These are phyloP conservation scores for Trichomonas vaginalis DNA, from an alignment of 208 protist genomes.

Conservation along the genomic window DNA sequence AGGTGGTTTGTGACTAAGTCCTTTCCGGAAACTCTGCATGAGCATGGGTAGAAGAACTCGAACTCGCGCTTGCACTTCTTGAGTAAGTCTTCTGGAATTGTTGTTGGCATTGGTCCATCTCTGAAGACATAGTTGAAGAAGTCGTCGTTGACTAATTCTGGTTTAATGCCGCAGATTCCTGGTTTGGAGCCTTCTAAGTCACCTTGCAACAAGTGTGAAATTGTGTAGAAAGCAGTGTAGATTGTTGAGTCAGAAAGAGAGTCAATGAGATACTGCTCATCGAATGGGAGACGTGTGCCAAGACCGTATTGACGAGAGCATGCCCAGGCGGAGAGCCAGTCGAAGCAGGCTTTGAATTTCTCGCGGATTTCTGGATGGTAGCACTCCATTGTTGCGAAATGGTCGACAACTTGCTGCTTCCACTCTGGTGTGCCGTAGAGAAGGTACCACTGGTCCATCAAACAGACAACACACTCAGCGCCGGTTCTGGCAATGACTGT, in stretches of 20 bases:
- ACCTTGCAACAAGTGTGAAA: slow-evolving; percentile 59
- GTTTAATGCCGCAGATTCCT: neutral
- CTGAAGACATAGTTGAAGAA: slow-evolving; percentile 13
- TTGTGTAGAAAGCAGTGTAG: slow-evolving; percentile 99
- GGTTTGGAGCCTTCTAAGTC: neutral
- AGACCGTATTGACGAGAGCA: slow-evolving; percentile 97
- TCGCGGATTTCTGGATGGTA: slow-evolving; percentile 68
- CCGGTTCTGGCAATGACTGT: slow-evolving; percentile 87
- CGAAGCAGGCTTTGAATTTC: slow-evolving; percentile 70
- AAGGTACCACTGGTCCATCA: slow-evolving; percentile 89
- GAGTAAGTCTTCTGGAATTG: neutral
- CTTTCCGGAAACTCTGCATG: slow-evolving; percentile 93
- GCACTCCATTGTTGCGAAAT: slow-evolving; percentile 66
- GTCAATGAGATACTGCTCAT: slow-evolving; percentile 87
- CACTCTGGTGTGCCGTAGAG: slow-evolving; percentile 91
- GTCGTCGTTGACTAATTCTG: neutral
- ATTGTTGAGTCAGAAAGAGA: slow-evolving; percentile 99
- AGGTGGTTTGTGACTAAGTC: slow-evolving; percentile 99
- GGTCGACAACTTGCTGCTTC: slow-evolving; percentile 57
- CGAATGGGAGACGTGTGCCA: slow-evolving; percentile 88
- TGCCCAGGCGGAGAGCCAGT: slow-evolving; percentile 95
- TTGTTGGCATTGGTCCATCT: neutral
- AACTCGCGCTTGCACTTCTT: slow-evolving; percentile 76
- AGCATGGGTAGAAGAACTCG: slow-evolving; percentile 93
- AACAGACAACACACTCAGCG: slow-evolving; percentile 93